These are phyloP conservation scores for Holtermanniella nyarrowii DNA, from an alignment of 768 basidiomycete species.

Conservation along the genomic window DNA sequence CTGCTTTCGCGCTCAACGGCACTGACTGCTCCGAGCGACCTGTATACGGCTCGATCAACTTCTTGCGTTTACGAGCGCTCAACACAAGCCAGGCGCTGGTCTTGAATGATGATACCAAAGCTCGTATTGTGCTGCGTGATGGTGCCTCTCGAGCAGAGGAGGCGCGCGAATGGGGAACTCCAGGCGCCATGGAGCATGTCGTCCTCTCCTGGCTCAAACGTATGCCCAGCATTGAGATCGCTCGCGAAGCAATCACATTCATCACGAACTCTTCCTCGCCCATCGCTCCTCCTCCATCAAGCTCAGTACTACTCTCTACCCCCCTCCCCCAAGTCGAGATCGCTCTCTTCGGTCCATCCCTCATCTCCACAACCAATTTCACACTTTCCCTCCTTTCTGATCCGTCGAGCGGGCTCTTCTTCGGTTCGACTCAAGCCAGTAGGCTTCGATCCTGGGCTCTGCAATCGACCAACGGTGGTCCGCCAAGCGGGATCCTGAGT, in stretches of 20 bases:
- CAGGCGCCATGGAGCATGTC: background rate
- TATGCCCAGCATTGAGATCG: background rate
- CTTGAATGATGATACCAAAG: background rate
- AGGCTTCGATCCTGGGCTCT: background rate
- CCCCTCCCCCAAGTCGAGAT: background rate
- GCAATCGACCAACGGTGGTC: background rate
- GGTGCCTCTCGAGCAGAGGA: background rate
- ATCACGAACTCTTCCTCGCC: background rate
- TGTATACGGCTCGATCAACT: background rate
- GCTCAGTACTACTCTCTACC: background rate
- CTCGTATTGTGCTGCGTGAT: background rate
- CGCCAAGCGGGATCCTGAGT: background rate
- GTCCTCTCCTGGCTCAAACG: background rate
- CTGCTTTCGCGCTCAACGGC: background rate
- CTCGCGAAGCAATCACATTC: background rate
- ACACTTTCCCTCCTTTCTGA: background rate
- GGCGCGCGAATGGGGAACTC: background rate
- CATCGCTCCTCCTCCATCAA: background rate
- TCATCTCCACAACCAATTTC: background rate
- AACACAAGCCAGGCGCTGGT: background rate
- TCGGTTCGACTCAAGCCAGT: background rate
- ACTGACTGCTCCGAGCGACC: background rate
- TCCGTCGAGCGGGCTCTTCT: background rate
- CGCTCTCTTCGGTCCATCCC: background rate
- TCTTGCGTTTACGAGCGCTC: background rate